Base-by-base conservation (phyloP, 345 rosid species). In the Excoecaria cochinchinensis region DNA sequence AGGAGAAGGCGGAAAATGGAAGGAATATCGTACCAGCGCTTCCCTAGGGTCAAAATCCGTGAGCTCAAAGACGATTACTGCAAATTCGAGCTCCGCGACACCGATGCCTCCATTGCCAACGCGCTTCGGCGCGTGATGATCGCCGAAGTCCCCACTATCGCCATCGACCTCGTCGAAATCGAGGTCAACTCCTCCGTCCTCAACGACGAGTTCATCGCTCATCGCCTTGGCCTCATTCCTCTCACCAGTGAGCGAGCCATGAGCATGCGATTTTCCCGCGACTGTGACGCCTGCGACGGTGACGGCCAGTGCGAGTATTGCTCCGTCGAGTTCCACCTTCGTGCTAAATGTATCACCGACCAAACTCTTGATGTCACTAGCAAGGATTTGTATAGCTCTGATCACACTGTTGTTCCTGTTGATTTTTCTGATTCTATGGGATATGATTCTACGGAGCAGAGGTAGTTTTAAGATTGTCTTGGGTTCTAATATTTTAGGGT, bases 61-160 rank as follows among this genome's bases (percentile, higher is more conserved):
- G 97, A 92, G 76, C 67, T 89, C 24, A 91, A 90, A 78, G 97
- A 91, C 63, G 97, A 95, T 83, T 89, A 85, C 82, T 69, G 67
- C 6, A 95, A 95, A 73, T 93, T 95, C 86, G 99, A 91, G 95
- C 97, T 95, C 74, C 91, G 97, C 2, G 96, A 91, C 67, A 93
- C 98, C 22, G 97, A 95, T 62, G 88, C 90, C 8, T 93, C 97
- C 42, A 74, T 93, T 80, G 98, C 99, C 13, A 95, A 95, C 77
- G 98, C 99, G 21, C 95, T 95, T 75, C 97, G 99, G 38, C 98
- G 97, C 71, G 90, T 95, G 3, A 95, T 93, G 99, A 92, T 95
- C 71, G 90, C 98, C 0, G 98, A 95, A 77, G 99, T 95, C 31
- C 99, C 99, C 8, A 95, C 97, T 15, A 84, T 93, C 40, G 98